These are phyloP conservation scores for Pelagomonas calceolata DNA, from an alignment of 108 stramenopile species.

Conservation along the genomic window DNA sequence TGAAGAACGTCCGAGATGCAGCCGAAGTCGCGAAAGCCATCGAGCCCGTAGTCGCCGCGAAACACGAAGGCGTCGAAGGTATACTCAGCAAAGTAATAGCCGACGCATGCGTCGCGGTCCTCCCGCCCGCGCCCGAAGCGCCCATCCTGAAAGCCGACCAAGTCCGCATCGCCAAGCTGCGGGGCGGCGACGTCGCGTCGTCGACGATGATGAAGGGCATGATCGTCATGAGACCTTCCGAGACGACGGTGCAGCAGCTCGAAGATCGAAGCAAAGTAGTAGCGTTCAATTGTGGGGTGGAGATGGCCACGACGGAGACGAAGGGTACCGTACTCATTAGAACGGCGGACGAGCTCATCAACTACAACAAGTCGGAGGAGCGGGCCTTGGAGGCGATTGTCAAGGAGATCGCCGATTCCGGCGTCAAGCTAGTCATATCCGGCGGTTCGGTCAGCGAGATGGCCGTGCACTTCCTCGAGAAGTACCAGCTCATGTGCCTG, in stretches of 20 bases:
- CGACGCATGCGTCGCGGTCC: constrained; percentile 74
- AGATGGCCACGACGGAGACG: constrained; percentile 87
- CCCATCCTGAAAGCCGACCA: constrained; percentile 63
- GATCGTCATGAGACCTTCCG: constrained; percentile 73
- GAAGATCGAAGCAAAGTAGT: constrained; percentile 76
- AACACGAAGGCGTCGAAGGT: constrained; percentile 72
- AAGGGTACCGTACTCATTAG: constrained; percentile 99
- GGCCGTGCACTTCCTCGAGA: constrained; percentile 91
- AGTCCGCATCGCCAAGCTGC: constrained; percentile 86
- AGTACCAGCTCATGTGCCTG: constrained; percentile 78
- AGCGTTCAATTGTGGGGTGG: constrained; percentile 90
- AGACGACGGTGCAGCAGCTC: constrained; percentile 58
- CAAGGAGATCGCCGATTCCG: constrained; percentile 79
- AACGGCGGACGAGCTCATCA: constrained; percentile 88
- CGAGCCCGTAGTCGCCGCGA: constrained; percentile 72
- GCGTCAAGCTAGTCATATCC: constrained; percentile 75
- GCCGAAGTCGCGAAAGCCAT: constrained; percentile 49
- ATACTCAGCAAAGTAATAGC: constrained; percentile 78
- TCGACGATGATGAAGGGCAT: constrained; percentile 77
- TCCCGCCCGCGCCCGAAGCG: constrained; percentile 45
- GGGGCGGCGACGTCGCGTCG: constrained; percentile 70
- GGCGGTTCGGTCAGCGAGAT: constrained; percentile 83
- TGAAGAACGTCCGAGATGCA: constrained; percentile 45
- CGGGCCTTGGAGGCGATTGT: constrained; percentile 92
- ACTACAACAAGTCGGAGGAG: constrained; percentile 96